phyloP scores from a whole-genome alignment of 139 green algal species.

The Deuterostichococcus epilithicus region DNA sequence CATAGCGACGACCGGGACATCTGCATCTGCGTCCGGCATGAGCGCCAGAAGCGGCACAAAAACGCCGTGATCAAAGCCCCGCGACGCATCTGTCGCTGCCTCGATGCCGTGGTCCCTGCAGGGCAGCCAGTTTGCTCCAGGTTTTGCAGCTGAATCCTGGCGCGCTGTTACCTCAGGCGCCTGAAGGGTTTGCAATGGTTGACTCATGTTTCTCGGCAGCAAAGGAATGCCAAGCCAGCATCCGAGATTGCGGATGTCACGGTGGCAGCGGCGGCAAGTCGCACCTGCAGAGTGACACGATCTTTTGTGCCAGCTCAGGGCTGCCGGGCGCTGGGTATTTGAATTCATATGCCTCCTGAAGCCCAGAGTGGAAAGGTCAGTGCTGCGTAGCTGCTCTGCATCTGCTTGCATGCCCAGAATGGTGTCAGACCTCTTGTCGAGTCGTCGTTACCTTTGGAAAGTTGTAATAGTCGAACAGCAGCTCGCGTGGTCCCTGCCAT shows the following conservation, averaged over 20 bases:
- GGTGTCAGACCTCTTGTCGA: no score
- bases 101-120: conserved; percentile 34
- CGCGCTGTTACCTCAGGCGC: no score
- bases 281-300: conserved; percentile 42
- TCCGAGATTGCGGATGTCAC: background rate
- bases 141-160: no score
- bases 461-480: conserved; percentile 75
- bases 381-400: background rate
- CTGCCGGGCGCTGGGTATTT: conserved; percentile 52
- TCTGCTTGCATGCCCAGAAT: no score
- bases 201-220: background rate
- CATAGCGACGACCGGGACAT: conserved; percentile 64
- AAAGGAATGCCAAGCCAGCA: background rate
- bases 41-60: conserved; percentile 76
- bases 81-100: conserved; percentile 25
- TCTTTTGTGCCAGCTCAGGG: conserved; percentile 42
- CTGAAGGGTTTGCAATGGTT: no score
- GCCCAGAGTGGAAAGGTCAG: background rate
- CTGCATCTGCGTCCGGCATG: conserved; percentile 54
- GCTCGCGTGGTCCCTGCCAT: background rate
- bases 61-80: conserved; percentile 70
- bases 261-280: background rate
- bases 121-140: background rate
- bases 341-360: conserved; percentile 47
- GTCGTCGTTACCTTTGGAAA: no score